Evolutionary conservation across 257 asterid species (phyloP).

Genomic region (Nicotiana benthamiana): DNA sequence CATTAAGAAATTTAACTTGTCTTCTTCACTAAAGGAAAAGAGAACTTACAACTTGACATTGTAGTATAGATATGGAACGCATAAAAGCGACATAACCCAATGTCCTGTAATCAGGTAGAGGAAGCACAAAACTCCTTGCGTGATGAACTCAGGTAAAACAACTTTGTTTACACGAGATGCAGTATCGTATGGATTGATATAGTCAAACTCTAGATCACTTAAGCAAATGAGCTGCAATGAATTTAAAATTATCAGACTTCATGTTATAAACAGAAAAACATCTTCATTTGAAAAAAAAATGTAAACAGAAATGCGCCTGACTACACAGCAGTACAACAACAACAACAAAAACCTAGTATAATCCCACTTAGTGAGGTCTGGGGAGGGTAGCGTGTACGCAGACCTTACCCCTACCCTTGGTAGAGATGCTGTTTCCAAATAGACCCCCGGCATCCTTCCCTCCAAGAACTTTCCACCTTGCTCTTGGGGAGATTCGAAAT

Average conservation of each 20-base stretch:
- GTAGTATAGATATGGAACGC: slow-evolving; percentile 71
- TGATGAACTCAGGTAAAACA: slow-evolving; percentile 69
- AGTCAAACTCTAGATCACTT: slow-evolving; percentile 86
- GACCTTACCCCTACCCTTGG: too few species aligned
- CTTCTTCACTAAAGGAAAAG: slow-evolving; percentile 1
- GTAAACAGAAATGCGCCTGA: neutral
- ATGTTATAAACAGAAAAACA: neutral
- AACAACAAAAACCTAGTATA: too few species aligned
- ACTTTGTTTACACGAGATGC: slow-evolving; percentile 72
- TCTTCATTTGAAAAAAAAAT: too few species aligned
- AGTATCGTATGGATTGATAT: slow-evolving; percentile 80
- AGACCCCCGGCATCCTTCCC: too few species aligned
- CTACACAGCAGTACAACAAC: neutral
- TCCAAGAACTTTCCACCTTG: too few species aligned
- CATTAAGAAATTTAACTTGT: neutral
- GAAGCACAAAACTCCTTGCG: slow-evolving; percentile 65
- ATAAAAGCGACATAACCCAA: slow-evolving; percentile 71
- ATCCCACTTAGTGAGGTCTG: too few species aligned
- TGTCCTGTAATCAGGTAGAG: slow-evolving; percentile 78
- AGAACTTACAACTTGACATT: slow-evolving; percentile 64
- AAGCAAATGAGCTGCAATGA: slow-evolving; percentile 72
- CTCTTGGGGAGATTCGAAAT: too few species aligned
- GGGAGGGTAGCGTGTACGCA: too few species aligned
- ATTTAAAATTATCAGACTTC: neutral
- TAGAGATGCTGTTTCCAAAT: too few species aligned